Evolutionary conservation across 495 filamentous ascomycete species (phyloP).

Genomic region (Articulospora tetracladia): DNA sequence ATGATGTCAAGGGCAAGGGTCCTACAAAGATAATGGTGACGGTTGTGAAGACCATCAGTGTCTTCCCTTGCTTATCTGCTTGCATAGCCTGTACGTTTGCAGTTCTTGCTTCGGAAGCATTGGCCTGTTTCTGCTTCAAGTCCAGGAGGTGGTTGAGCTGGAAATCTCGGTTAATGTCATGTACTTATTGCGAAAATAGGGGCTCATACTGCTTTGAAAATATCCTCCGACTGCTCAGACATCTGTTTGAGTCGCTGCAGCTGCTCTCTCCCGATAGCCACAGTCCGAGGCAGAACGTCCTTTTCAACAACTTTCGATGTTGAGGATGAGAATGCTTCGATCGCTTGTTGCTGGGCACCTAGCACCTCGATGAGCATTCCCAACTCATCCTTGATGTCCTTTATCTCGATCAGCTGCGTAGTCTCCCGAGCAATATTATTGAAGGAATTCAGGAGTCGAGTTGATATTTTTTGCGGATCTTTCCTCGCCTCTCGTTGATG

Average conservation of each 20-base stretch:
- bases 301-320: background rate
- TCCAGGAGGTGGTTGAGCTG: slow-evolving; percentile 11
- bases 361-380: background rate
- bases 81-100: background rate
- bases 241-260: background rate
- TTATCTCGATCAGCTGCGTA: background rate
- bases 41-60: slow-evolving; percentile 10
- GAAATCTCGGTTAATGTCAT: background rate
- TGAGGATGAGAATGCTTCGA: background rate
- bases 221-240: slow-evolving; percentile 2
- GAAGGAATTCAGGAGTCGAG: background rate
- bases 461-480: background rate
- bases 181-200: background rate
- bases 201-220: background rate
- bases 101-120: slow-evolving; percentile 8
- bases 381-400: slow-evolving; percentile 3
- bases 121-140: slow-evolving; percentile 11
- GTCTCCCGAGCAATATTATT: background rate
- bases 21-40: slow-evolving; percentile 10
- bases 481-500: background rate
- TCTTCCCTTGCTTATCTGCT: slow-evolving; percentile 2
- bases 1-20: background rate
- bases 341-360: background rate
- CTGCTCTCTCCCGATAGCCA: background rate
- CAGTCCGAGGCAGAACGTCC: background rate